Base-by-base conservation (phyloP, 352 stramenopile genomes). In the Globisporangium solare region DNA sequence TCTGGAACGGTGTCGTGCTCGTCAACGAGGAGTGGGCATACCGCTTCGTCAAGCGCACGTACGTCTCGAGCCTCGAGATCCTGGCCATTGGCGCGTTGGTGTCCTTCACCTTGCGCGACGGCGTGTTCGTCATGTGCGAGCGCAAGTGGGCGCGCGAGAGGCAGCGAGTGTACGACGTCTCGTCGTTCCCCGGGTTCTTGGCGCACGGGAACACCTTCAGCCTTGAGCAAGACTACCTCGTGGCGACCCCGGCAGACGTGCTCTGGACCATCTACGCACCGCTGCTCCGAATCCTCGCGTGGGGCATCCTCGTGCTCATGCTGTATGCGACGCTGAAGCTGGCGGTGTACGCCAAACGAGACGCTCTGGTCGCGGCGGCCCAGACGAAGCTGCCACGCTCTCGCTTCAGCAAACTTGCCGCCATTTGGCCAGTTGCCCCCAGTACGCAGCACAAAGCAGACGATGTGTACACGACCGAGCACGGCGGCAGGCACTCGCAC, bases 21-120 rank as follows among this genome's bases (percentile, higher is more conserved):
- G 20, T 75, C 18, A 49, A 73, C 39, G 65, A 79, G 62, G 59
- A 60, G 47, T 49, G 58, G 37, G 71, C 71, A 2, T 79, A 75
- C 48, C 60, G 60, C 57, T n/a, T 76, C 27, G 60, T 53, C 22
- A 70, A 58, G 8, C 54, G 58, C 27, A 76, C 63, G 41, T 71
- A 63, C 24, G 48, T 76, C 41, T 68, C 68, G 18, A 74, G 63
- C 21, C 55, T 43, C 12, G 68, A 76, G 47, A 31, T 79, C 15
- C 53, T 68, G 14, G 67, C 59, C 12, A 51, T 71, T 21, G 51
- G 24, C 24, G 24, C 24, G 5, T 27, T 27, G 24, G 5, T 27
- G 24, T 27, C 24, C 24, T 27, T 27, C 24, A 27, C 24, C 24
- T 27, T 27, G 24, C 24, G 24, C 2, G 24, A 5, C 24, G 24